phyloP scores from a whole-genome alignment of 371 early-diverging fungal species.

The Mucor plumbeus region DNA sequence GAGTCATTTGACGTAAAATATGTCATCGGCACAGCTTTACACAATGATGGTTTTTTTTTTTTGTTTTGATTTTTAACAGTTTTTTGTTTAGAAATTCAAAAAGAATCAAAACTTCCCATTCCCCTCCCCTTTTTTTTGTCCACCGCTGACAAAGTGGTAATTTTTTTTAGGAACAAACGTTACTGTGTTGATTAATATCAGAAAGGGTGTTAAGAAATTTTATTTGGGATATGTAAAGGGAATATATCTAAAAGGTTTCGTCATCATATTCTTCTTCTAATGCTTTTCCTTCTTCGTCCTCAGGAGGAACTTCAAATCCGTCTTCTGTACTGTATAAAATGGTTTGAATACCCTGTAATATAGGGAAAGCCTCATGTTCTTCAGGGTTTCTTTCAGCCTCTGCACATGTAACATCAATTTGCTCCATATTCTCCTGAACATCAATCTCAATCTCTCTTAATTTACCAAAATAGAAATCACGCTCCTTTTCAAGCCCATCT shows the following conservation, averaged over 20 bases:
- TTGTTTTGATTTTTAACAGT: too few relatives aligned
- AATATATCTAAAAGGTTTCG: slow-evolving; percentile 25
- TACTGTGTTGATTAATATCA: neutral
- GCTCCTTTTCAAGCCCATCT: slow-evolving; percentile 91
- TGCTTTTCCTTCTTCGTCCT: slow-evolving; percentile 36
- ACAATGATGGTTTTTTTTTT: too few relatives aligned
- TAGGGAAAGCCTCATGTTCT: slow-evolving; percentile 32
- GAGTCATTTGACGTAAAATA: too few relatives aligned
- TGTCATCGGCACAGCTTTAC: too few relatives aligned
- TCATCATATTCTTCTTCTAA: slow-evolving; percentile 26
- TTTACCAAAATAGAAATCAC: slow-evolving; percentile 95
- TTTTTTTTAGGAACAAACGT: neutral
- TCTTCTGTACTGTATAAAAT: slow-evolving; percentile 89
- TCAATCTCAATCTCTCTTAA: slow-evolving; percentile 91
- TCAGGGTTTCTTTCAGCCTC: slow-evolving; percentile 32
- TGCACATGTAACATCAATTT: slow-evolving; percentile 32
- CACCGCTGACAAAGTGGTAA: neutral
- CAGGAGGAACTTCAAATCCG: slow-evolving; percentile 55
- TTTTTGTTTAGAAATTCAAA: too few relatives aligned
- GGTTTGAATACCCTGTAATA: slow-evolving; percentile 78
- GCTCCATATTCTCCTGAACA: slow-evolving; percentile 77
- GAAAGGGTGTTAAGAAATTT: neutral
- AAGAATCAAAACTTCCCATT: too few relatives aligned
- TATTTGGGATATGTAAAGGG: slow-evolving; percentile 8
- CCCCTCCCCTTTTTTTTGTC: too few relatives aligned